Percentiles rank a stretch among this genome's conserved stretches.
Evolutionary conservation across 2,329 filamentous ascomycete genomes (phyloP).

Genomic region (Dryadomyces quercus-mongolicae): DNA sequence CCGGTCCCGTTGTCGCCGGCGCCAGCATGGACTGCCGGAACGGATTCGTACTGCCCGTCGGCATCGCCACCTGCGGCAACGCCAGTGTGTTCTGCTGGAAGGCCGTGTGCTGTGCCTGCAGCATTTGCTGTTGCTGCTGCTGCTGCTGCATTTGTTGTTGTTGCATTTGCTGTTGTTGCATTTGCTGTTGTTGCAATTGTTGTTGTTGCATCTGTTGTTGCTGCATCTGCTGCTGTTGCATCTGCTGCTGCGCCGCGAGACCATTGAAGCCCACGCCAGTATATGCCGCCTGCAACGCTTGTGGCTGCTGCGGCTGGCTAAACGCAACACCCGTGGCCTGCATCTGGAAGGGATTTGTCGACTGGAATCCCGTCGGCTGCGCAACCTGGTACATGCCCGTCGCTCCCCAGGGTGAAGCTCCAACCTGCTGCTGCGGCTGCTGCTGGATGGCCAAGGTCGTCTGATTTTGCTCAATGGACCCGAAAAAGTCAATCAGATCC

Average conservation of each 20-base stretch:
- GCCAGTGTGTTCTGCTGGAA: background rate
- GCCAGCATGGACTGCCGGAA: slow-evolving; percentile 86
- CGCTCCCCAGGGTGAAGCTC: slow-evolving; percentile 26
- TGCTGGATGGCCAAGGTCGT: slow-evolving; percentile 45
- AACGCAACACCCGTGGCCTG: slow-evolving; percentile 20
- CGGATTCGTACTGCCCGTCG: slow-evolving; percentile 62
- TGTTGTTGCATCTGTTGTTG: slow-evolving; percentile 15
- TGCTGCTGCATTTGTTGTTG: slow-evolving; percentile 1
- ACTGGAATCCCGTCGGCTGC: slow-evolving; percentile 27
- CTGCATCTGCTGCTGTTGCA: slow-evolving; percentile 16
- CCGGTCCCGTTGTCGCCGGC: slow-evolving; percentile 35
- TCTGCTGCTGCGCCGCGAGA: slow-evolving; percentile 54
- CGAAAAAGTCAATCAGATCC: slow-evolving; percentile 90
- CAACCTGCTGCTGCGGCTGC: slow-evolving; percentile 14
- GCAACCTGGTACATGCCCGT: slow-evolving; percentile 23
- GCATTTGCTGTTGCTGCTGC: background rate
- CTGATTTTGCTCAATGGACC: slow-evolving; percentile 82
- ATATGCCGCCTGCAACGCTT: slow-evolving; percentile 34
- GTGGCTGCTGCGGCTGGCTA: slow-evolving; percentile 23
- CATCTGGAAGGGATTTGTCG: slow-evolving; percentile 28
- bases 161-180: background rate
- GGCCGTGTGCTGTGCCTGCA: background rate
- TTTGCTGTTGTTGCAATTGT: slow-evolving; percentile 11
- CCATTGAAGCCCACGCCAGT: slow-evolving; percentile 75
- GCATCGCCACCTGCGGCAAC: slow-evolving; percentile 22